These are phyloP conservation scores for Flaveria linearis DNA, from an alignment of 129 eudicot genomes.

Conservation along the genomic window DNA sequence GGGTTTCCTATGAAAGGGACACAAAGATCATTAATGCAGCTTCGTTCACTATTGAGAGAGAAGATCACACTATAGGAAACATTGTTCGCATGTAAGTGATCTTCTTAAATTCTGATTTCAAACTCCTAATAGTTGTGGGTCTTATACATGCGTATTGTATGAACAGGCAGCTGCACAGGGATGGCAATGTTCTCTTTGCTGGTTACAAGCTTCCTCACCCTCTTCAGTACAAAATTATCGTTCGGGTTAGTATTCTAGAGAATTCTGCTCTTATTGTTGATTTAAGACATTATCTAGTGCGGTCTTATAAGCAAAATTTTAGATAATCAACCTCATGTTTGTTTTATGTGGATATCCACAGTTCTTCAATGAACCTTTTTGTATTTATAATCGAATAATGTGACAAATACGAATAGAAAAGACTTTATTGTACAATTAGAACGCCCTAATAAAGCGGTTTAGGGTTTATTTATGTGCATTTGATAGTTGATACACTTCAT, in stretches of 20 bases:
- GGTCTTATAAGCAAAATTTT: not conserved
- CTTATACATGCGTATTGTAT: not conserved
- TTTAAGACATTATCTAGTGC: not conserved
- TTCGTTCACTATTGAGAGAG: constrained; percentile 84
- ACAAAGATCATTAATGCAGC: constrained; percentile 96
- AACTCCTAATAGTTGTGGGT: not conserved
- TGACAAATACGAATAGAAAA: not conserved
- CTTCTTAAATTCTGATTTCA: constrained; percentile 19
- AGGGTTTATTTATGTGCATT: not conserved
- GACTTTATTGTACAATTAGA: not conserved
- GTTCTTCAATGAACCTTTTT: not conserved
- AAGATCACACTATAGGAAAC: constrained; percentile 95
- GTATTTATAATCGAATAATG: not conserved
- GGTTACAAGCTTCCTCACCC: constrained; percentile 99
- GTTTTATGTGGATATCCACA: constrained; percentile 2
- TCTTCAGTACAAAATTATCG: constrained; percentile 88
- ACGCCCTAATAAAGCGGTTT: not conserved
- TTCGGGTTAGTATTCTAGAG: constrained; percentile 64
- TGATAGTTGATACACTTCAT: not conserved
- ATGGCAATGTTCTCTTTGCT: constrained; percentile 80
- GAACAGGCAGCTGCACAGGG: constrained; percentile 95
- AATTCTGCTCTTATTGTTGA: not conserved
- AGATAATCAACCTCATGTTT: constrained; percentile 11
- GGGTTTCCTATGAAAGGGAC: constrained; percentile 97
- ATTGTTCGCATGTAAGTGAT: constrained; percentile 71